Evolutionary conservation across 1,284 basidiomycete genomes (phyloP).

Genomic region (Gymnopus androsaceus): DNA sequence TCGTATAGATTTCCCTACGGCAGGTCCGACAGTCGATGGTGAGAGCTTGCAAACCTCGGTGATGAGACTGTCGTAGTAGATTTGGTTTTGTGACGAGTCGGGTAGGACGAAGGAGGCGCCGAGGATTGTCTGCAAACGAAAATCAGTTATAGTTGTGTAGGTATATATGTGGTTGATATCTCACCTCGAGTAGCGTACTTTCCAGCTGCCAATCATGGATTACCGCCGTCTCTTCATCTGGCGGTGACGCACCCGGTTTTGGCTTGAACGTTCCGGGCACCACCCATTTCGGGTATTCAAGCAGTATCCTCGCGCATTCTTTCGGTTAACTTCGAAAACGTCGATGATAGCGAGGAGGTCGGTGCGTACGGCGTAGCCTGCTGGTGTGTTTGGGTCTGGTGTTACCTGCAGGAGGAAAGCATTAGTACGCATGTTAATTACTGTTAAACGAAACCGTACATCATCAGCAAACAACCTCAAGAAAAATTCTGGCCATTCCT

Average conservation of each 20-base stretch:
- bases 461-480: conserved; percentile 79
- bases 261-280: conserved; percentile 83
- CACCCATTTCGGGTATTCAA: conserved; percentile 89
- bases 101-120: conserved; percentile 80
- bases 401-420: conserved; percentile 58
- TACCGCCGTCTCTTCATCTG: conserved; percentile 46
- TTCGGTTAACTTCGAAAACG: conserved; percentile 95
- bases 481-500: conserved; percentile 77
- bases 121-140: conserved; percentile 64
- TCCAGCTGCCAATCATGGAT: conserved; percentile 79
- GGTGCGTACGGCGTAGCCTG: conserved; percentile 81
- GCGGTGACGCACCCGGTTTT: conserved; percentile 53
- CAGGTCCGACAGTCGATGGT: conserved; percentile 90
- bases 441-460: conserved; percentile 41
- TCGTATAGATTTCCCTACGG: conserved; percentile 93
- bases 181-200: conserved; percentile 77
- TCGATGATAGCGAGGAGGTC: conserved; percentile 83
- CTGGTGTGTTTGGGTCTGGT: conserved; percentile 70
- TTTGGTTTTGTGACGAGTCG: conserved; percentile 70
- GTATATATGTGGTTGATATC: conserved; percentile 10
- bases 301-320: conserved; percentile 89
- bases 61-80: conserved; percentile 89
- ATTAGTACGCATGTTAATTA: background rate
- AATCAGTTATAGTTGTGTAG: conserved; percentile 2
- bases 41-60: conserved; percentile 94